Percentiles rank a stretch among this genome's conserved stretches.
Evolutionary conservation across 331 rosid genomes (phyloP).

Genomic region (Quercus phellos): DNA sequence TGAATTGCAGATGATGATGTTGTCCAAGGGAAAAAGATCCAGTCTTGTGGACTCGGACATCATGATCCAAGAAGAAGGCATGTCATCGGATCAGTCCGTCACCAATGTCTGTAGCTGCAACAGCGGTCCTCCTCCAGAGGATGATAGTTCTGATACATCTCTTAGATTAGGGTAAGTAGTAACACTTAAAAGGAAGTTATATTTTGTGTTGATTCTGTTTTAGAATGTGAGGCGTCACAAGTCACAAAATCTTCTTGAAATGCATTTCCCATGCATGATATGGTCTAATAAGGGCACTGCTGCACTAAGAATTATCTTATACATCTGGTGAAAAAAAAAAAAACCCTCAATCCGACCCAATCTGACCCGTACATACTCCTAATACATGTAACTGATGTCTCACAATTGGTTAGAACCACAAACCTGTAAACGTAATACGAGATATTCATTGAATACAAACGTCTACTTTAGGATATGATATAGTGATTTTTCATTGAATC

Average conservation of each 20-base stretch:
- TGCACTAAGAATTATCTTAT: background rate
- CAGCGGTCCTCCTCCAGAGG: constrained; percentile 37
- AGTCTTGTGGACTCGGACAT: constrained; percentile 20
- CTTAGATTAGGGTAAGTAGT: constrained; percentile 54
- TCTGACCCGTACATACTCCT: too few species aligned
- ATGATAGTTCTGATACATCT: constrained; percentile 41
- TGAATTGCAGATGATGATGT: constrained; percentile 32
- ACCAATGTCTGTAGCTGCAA: constrained; percentile 35
- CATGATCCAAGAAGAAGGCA: constrained; percentile 28
- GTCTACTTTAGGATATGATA: background rate
- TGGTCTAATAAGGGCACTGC: background rate
- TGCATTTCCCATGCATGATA: background rate
- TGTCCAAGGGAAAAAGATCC: constrained; percentile 18
- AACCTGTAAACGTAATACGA: too few species aligned
- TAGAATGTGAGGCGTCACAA: background rate
- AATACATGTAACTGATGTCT: too few species aligned
- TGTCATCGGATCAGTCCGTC: constrained; percentile 43
- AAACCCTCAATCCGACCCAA: too few species aligned
- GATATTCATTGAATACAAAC: too few species aligned
- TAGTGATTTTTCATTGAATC: background rate
- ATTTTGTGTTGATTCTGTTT: background rate
- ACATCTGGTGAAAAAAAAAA: too few species aligned
- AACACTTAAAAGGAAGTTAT: background rate
- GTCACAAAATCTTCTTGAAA: background rate
- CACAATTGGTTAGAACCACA: too few species aligned